Base-by-base conservation (phyloP, 352 stramenopile genomes). In the Blastocystis sp. region DNA sequence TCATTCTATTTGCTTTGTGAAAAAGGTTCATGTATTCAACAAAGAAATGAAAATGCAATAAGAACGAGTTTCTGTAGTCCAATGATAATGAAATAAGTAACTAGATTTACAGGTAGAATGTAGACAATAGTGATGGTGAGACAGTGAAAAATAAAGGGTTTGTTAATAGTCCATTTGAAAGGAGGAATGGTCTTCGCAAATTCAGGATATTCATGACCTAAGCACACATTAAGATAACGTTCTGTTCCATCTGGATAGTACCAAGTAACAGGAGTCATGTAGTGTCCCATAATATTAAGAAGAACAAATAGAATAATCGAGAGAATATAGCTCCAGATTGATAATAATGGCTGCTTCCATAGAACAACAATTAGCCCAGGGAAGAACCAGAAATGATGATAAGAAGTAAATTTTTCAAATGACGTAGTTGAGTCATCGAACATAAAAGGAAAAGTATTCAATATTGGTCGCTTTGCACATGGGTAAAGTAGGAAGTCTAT, bases 311-410 rank as follows among this genome's bases (percentile, higher is more conserved):
- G 26, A 8, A 89, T 20, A 55, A 76, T 41, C 5, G 78, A 89
- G 26, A 89, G 66, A 13, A 76, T 26, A 41, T 76, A 89, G 45
- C 63, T 69, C 18, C 24, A 9, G 26, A 79, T 64, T 6, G 63
- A 69, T 39, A 89, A 39, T 5, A 37, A 54, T 18, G 78, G 55
- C 7, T 78, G 45, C 16, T 50, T 59, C 11, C 47, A 76, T 8
- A 89, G 78, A 2, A 89, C 37, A 69, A 89, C 24, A 30, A 50
- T 41, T 24, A 89, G 13, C 37, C 66, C 45, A 6, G 78, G 78
- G 7, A 89, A 79, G 41, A 76, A 89, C 63, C 63, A 76, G 45
- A 89, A 89, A 53, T 89, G 78, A 24, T 89, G 78, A 41, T 76
- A 79, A 4, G 78, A 76, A 4, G 78, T 76, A 45, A 89, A 41